A percentile compares a stretch with the other conserved stretches of the same genome.
These are phyloP conservation scores for Dendrobium huoshanense DNA, from an alignment of 106 monocot genomes.

Conservation along the genomic window DNA sequence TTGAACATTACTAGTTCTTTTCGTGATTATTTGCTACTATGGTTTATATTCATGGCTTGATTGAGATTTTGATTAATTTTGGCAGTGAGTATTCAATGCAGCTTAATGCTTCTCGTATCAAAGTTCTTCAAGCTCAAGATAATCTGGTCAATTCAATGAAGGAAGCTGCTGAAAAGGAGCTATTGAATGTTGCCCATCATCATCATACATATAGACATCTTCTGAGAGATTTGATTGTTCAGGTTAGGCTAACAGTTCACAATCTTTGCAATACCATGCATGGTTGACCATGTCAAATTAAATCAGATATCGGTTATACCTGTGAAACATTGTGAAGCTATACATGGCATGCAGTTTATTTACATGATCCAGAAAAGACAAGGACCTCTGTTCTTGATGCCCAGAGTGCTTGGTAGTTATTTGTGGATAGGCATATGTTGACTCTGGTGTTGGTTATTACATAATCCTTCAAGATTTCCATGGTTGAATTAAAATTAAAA, in stretches of 20 bases:
- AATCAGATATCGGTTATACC: background rate
- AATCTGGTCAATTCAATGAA: slow-evolving; percentile 29
- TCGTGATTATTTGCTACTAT: background rate
- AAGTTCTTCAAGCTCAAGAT: slow-evolving; percentile 30
- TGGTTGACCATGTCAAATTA: background rate
- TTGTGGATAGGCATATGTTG: background rate
- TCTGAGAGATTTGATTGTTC: slow-evolving; percentile 26
- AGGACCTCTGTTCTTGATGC: background rate
- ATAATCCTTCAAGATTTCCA: background rate
- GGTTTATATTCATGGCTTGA: slow-evolving; percentile 1
- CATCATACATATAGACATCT: slow-evolving; percentile 23
- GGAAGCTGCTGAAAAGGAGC: slow-evolving; percentile 26
- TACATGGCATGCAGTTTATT: background rate
- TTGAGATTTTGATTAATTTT: slow-evolving; percentile 4
- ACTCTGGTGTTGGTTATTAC: background rate
- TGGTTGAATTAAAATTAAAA: background rate
- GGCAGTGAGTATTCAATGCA: slow-evolving; percentile 33
- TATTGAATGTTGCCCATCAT: slow-evolving; percentile 14
- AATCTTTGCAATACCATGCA: background rate
- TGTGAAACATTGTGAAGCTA: background rate
- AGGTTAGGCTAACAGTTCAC: slow-evolving; percentile 8
- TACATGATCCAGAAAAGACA: slow-evolving; percentile 1
- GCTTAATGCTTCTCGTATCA: slow-evolving; percentile 33
- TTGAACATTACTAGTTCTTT: slow-evolving; percentile 1
- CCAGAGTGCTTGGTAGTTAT: background rate